phyloP scores from a whole-genome alignment of 1,284 basidiomycete species.

The Cryptococcus sp. region DNA sequence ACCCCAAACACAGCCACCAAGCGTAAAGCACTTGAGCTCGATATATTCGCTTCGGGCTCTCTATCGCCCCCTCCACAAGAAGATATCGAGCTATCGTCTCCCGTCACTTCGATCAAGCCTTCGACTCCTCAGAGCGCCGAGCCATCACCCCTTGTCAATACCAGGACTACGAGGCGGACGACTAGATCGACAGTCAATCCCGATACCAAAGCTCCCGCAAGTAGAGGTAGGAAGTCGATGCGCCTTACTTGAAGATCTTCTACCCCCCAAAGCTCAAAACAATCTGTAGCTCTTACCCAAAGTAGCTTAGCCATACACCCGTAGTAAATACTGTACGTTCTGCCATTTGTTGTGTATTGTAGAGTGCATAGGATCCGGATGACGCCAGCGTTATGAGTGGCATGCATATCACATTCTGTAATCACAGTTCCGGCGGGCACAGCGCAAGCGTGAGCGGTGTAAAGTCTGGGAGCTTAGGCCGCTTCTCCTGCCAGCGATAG shows the following conservation, averaged over 20 bases:
- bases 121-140: too few relatives aligned
- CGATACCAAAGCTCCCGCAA: background rate
- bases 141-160: too few relatives aligned
- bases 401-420: conserved; percentile 2
- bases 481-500: too few relatives aligned
- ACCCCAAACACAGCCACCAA: background rate
- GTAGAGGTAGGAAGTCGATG: conserved; percentile 12
- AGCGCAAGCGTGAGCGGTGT: too few relatives aligned
- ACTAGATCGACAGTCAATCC: background rate
- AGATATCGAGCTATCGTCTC: background rate
- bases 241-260: conserved; percentile 4
- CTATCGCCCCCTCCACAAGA: conserved; percentile 16
- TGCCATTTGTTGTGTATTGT: background rate
- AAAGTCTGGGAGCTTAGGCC: too few relatives aligned
- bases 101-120: background rate
- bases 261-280: too few relatives aligned
- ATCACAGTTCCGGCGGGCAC: too few relatives aligned
- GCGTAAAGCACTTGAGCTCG: conserved; percentile 3
- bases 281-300: background rate
- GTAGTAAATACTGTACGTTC: background rate
- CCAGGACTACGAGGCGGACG: background rate
- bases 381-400: conserved; percentile 6
- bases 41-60: conserved; percentile 25
- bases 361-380: conserved; percentile 6
- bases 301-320: too few relatives aligned